A percentile compares a stretch with the other conserved stretches of the same genome.
phyloP scores from a whole-genome alignment of 768 basidiomycete species.

The Austroboletus eburneus region DNA sequence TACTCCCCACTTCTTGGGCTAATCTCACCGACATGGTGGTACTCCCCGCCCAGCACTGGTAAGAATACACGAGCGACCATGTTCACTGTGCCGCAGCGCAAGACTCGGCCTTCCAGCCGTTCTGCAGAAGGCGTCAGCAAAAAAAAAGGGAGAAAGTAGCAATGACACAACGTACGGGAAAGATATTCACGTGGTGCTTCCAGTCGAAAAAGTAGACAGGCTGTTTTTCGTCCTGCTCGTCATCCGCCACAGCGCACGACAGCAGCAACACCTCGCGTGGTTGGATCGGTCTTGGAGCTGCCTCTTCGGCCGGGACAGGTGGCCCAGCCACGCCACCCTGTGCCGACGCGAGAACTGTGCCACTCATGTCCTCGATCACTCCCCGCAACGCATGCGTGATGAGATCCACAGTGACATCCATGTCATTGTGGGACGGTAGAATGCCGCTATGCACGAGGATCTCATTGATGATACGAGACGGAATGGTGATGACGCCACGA shows the following conservation, averaged over 20 bases:
- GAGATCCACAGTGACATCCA: slow-evolving; percentile 11
- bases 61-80: no score
- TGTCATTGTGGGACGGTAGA: slow-evolving; percentile 2
- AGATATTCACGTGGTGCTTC: slow-evolving; percentile 17
- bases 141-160: neutral
- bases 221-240: slow-evolving; percentile 8
- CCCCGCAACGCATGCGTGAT: slow-evolving; percentile 14
- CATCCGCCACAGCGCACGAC: slow-evolving; percentile 21
- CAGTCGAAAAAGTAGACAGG: slow-evolving; percentile 23
- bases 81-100: neutral
- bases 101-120: slow-evolving; percentile 2
- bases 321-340: slow-evolving; percentile 3
- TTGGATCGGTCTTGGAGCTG: slow-evolving; percentile 10
- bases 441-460: slow-evolving; percentile 14
- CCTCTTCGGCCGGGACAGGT: neutral
- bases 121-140: neutral
- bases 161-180: slow-evolving; percentile 14
- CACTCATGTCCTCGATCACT: slow-evolving; percentile 14
- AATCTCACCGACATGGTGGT: no score
- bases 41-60: no score
- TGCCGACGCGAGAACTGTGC: slow-evolving; percentile 16
- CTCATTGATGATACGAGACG: slow-evolving; percentile 18
- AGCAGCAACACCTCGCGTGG: slow-evolving; percentile 20
- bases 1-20: no score
- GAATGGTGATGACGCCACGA: slow-evolving; percentile 24